Conservation (phyloP, 768 basidiomycete species). For the Calocybe gangraenosa region DNA sequence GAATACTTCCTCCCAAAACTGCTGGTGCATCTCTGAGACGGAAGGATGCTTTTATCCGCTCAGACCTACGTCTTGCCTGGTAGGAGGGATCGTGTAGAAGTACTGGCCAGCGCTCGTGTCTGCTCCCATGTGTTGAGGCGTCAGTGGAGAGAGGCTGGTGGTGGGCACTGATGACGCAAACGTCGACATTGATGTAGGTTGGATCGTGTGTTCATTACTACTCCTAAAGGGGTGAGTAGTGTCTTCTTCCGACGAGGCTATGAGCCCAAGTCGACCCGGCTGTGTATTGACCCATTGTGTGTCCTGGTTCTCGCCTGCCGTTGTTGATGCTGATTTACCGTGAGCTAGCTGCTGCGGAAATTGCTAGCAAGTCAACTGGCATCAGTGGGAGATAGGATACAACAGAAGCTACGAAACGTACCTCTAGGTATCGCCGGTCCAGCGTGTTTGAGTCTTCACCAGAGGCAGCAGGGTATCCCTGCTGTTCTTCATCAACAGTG, state of each 20-base stretch:
- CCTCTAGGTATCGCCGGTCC: not conserved
- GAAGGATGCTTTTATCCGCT: too few relatives aligned
- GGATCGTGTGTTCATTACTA: not conserved
- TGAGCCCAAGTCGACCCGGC: too few relatives aligned
- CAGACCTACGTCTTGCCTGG: too few relatives aligned
- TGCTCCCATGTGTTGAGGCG: not conserved
- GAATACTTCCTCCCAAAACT: too few relatives aligned
- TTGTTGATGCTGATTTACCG: not conserved
- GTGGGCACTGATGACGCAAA: not conserved
- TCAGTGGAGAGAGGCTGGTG: not conserved
- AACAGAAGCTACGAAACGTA: not conserved
- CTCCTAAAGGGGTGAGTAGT: not conserved
- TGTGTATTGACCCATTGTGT: not conserved
- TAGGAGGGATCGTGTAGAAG: not conserved
- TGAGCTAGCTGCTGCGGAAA: not conserved
- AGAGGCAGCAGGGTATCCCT: not conserved
- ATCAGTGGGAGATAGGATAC: not conserved
- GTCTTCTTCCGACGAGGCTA: not conserved
- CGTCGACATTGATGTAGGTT: not conserved
- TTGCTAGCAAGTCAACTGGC: not conserved
- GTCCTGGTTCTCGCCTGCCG: not conserved
- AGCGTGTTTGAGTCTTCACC: not conserved
- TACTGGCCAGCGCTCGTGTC: not conserved
- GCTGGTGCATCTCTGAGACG: too few relatives aligned
- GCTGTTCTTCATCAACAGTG: not conserved